Evolutionary conservation across 768 basidiomycete species (phyloP).

Genomic region (Hirschioporus abietinus): DNA sequence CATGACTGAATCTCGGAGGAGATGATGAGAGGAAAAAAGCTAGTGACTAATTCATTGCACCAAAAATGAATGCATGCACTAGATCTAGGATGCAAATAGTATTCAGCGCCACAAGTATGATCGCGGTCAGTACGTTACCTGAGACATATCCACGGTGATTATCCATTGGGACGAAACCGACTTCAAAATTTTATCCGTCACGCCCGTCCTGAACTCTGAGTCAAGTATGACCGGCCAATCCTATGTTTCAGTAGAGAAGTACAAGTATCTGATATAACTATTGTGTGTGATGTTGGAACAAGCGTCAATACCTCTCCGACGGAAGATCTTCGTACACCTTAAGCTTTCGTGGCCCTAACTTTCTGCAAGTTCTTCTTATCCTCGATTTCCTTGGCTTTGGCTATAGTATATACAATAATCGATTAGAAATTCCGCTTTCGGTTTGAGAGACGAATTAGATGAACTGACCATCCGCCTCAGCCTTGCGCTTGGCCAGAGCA

Average conservation of each 20-base stretch:
- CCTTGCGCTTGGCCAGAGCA: constrained; percentile 82
- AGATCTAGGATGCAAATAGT: too few relatives aligned
- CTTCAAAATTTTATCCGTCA: not conserved
- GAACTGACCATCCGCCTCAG: constrained; percentile 77
- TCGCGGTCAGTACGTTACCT: too few relatives aligned
- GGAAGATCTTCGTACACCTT: not conserved
- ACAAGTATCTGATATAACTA: not conserved
- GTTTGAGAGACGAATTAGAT: not conserved
- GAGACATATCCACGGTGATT: too few relatives aligned
- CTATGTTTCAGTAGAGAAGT: not conserved
- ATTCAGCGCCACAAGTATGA: too few relatives aligned
- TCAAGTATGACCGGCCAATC: not conserved
- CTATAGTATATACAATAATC: constrained; percentile 27
- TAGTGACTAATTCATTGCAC: too few relatives aligned
- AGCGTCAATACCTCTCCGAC: not conserved
- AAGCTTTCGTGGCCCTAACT: constrained; percentile 6
- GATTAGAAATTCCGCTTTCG: constrained; percentile 2
- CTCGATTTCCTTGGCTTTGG: constrained; percentile 58
- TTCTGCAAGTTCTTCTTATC: constrained; percentile 44
- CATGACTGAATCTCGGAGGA: too few relatives aligned
- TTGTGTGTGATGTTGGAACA: not conserved
- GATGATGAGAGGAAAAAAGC: too few relatives aligned
- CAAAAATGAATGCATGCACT: too few relatives aligned
- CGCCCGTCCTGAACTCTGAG: not conserved
- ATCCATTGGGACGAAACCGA: too few relatives aligned